These are phyloP conservation scores for Fagopyrum tataricum DNA, from an alignment of 148 eudicot genomes.

Conservation along the genomic window DNA sequence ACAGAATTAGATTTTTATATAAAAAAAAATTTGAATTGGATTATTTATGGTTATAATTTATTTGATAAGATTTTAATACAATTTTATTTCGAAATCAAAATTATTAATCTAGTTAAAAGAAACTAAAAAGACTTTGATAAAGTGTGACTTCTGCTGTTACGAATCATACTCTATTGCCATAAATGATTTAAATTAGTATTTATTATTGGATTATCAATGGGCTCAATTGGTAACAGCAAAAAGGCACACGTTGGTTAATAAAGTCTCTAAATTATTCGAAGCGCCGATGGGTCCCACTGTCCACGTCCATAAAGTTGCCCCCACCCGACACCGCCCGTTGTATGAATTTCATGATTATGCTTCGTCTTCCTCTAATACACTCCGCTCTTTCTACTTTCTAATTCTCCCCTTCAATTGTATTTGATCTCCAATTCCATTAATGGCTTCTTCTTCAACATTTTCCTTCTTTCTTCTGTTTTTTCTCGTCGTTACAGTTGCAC, in stretches of 20 bases:
- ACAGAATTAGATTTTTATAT: too few relatives aligned
- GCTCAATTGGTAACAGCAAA: neutral
- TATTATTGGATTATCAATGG: too few relatives aligned
- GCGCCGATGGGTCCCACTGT: neutral
- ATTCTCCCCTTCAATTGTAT: neutral
- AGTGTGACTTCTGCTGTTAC: too few relatives aligned
- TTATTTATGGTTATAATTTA: too few relatives aligned
- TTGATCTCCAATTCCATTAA: neutral
- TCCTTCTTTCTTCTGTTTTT: neutral
- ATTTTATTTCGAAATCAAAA: too few relatives aligned
- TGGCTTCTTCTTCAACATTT: conserved; percentile 2
- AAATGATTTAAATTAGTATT: too few relatives aligned
- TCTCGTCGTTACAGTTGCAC: neutral
- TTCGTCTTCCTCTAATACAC: neutral
- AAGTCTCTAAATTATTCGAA: neutral
- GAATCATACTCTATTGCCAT: too few relatives aligned
- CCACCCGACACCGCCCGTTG: neutral
- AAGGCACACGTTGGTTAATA: neutral
- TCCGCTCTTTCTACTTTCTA: neutral
- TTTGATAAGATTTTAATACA: too few relatives aligned
- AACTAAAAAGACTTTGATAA: too few relatives aligned
- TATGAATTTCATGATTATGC: neutral
- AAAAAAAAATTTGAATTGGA: too few relatives aligned
- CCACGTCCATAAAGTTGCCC: neutral
- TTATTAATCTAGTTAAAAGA: too few relatives aligned